Evolutionary conservation across 371 early-diverging fungal species (phyloP).

Genomic region (Chytridiales sp.): DNA sequence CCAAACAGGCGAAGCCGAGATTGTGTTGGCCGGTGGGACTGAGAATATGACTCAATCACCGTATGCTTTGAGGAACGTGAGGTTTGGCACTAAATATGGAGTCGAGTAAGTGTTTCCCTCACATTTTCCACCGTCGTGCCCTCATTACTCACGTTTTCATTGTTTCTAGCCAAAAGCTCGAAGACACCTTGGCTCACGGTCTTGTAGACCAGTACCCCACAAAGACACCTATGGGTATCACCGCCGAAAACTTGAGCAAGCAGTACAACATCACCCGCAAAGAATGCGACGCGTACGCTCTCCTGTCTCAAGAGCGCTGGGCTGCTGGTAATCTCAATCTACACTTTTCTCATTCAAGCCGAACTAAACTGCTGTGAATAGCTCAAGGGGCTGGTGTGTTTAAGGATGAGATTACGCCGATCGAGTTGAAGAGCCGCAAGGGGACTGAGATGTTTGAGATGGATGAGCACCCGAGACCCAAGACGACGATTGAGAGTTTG

Average conservation of each 20-base stretch:
- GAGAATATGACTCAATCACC: constrained; percentile 94
- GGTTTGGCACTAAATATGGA: constrained; percentile 86
- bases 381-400: constrained; percentile 75
- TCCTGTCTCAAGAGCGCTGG: constrained; percentile 81
- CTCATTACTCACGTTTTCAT: neutral
- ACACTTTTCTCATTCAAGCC: constrained; percentile 1
- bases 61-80: constrained; percentile 72
- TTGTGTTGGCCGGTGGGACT: constrained; percentile 89
- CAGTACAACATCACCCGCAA: constrained; percentile 78
- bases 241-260: constrained; percentile 92
- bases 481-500: constrained; percentile 76
- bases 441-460: constrained; percentile 56
- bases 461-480: constrained; percentile 92
- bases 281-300: constrained; percentile 86
- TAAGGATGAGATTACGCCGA: constrained; percentile 78
- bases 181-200: constrained; percentile 83
- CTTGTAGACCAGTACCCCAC: constrained; percentile 86
- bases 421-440: constrained; percentile 82
- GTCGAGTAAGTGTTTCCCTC: constrained; percentile 54
- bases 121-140: neutral
- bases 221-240: constrained; percentile 91
- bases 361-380: constrained; percentile 26
- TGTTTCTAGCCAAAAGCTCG: constrained; percentile 62
- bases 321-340: constrained; percentile 56
- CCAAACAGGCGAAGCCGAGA: constrained; percentile 72